Percentiles rank a stretch among this genome's conserved stretches.
These are phyloP conservation scores for Keithomyces neogunnii DNA, from an alignment of 2,329 filamentous ascomycete species.

Conservation along the genomic window DNA sequence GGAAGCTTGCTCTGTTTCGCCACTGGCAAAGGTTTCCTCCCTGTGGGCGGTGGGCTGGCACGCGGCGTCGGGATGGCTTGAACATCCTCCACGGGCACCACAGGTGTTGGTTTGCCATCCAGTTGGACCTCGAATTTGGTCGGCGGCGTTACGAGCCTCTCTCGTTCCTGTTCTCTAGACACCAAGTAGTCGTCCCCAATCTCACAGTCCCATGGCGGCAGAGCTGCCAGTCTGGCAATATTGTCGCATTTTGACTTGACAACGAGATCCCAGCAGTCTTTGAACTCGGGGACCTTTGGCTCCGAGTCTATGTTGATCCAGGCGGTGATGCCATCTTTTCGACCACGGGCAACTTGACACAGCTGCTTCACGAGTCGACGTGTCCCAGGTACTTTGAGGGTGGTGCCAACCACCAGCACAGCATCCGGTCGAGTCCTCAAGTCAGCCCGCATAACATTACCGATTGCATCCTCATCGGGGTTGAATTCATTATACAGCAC, in stretches of 20 bases:
- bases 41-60: conserved; percentile 46
- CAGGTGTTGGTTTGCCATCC: conserved; percentile 29
- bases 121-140: conserved; percentile 13
- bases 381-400: conserved; percentile 89
- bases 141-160: conserved; percentile 20
- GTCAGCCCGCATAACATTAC: conserved; percentile 80
- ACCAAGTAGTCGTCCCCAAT: conserved; percentile 42
- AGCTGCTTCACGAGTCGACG: conserved; percentile 83
- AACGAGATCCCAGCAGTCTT: conserved; percentile 88
- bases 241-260: conserved; percentile 83
- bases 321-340: conserved; percentile 76
- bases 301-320: conserved; percentile 92
- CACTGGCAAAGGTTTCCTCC: conserved; percentile 30
- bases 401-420: conserved; percentile 90
- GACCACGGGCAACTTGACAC: conserved; percentile 75
- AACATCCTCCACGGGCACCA: conserved; percentile 23
- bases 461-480: conserved; percentile 92
- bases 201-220: conserved; percentile 49
- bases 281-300: conserved; percentile 74
- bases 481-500: conserved; percentile 97
- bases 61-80: conserved; percentile 49
- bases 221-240: conserved; percentile 63
- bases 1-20: conserved; percentile 44
- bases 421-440: conserved; percentile 80
- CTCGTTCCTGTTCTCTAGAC: conserved; percentile 35